Conservation (phyloP, 2,329 filamentous ascomycete species). For the Balansia obtecta region DNA sequence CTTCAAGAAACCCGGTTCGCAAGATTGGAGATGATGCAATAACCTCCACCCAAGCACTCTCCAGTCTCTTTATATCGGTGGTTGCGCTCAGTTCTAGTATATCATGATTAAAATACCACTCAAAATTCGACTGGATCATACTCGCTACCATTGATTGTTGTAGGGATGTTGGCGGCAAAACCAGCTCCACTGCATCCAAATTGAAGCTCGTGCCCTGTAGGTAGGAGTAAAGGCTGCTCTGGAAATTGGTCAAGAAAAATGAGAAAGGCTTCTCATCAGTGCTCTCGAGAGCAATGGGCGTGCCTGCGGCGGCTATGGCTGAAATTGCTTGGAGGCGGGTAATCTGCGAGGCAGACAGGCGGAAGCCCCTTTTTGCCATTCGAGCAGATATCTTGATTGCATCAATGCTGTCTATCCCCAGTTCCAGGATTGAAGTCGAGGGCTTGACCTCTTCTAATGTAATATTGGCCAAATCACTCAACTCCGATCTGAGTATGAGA, state of each 20-base stretch:
- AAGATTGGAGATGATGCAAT: conserved; percentile 55
- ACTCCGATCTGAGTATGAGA: conserved; percentile 40
- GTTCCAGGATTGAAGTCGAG: conserved; percentile 57
- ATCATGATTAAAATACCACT: conserved; percentile 78
- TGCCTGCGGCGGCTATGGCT: conserved; percentile 13
- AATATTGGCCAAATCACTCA: conserved; percentile 49
- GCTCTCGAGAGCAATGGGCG: conserved; percentile 28
- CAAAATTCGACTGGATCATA: conserved; percentile 64
- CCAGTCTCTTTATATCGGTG: conserved; percentile 44
- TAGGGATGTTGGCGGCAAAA: conserved; percentile 67
- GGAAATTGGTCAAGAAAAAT: not conserved
- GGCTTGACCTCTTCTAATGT: conserved; percentile 38
- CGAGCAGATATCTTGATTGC: conserved; percentile 71
- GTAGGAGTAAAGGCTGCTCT: conserved; percentile 22
- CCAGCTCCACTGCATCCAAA: conserved; percentile 34
- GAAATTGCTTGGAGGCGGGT: conserved; percentile 59
- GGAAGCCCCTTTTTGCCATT: conserved; percentile 47
- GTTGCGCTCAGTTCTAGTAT: conserved; percentile 46
- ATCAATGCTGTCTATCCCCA: conserved; percentile 88
- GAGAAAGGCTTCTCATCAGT: too few species aligned
- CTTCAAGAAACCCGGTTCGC: conserved; percentile 57
- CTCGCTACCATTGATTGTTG: conserved; percentile 80
- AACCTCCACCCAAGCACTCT: conserved; percentile 48
- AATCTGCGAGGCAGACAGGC: conserved; percentile 60
- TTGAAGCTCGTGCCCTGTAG: conserved; percentile 21